Conservation (phyloP, 176 grass and related monocot species). For the Aegilops bicornis region DNA sequence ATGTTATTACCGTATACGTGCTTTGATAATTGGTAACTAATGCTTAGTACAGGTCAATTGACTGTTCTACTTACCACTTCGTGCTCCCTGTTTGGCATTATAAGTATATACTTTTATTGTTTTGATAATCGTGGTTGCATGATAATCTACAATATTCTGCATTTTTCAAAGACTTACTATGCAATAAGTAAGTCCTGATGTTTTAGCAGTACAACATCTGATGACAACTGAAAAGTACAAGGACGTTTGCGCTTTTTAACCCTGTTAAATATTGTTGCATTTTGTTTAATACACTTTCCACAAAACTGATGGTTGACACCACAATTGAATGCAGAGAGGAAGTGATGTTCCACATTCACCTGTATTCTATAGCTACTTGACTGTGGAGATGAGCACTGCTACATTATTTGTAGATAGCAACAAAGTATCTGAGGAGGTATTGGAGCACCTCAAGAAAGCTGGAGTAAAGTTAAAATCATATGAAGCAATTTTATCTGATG, state of each 20-base stretch:
- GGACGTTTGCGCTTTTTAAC: not conserved
- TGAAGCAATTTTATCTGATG: conserved; percentile 68
- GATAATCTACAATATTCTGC: not conserved
- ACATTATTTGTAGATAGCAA: conserved; percentile 82
- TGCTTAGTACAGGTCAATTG: not conserved
- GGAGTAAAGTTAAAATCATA: conserved; percentile 81
- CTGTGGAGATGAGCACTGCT: conserved; percentile 59
- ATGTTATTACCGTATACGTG: not conserved
- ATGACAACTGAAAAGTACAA: not conserved
- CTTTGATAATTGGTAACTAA: conserved; percentile 3
- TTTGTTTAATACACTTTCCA: conserved; percentile 13
- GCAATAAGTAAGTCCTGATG: not conserved
- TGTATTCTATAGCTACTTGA: conserved; percentile 91
- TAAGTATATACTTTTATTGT: not conserved
- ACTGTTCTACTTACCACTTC: not conserved
- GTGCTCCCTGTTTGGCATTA: conserved; percentile 4
- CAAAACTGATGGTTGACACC: conserved; percentile 30
- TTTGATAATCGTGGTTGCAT: conserved; percentile 3
- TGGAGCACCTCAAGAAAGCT: conserved; percentile 62
- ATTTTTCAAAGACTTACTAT: not conserved
- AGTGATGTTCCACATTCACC: conserved; percentile 91
- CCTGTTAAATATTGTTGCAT: not conserved
- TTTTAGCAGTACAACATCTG: conserved; percentile 4
- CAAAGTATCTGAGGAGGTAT: conserved; percentile 68
- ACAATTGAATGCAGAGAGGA: conserved; percentile 77